A percentile compares a stretch with the other conserved stretches of the same genome.
Conservation (phyloP, 345 rosid species). For the Populus euphratica region DNA sequence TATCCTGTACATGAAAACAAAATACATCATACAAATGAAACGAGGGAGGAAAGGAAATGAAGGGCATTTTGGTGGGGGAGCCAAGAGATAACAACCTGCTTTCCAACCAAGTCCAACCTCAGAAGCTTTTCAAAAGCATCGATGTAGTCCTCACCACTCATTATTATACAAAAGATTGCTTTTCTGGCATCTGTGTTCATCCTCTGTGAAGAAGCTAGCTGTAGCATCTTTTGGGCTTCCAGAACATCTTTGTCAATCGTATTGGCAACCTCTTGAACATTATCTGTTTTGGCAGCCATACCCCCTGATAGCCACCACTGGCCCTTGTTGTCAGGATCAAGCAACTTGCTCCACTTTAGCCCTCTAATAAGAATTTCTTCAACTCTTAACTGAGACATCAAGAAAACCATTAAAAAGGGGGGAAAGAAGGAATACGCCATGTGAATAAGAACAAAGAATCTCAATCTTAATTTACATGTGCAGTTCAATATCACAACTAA, state of each 20-base stretch:
- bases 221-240: slow-evolving; percentile 85
- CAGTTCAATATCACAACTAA: too few species aligned
- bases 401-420: neutral
- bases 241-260: slow-evolving; percentile 76
- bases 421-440: neutral
- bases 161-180: slow-evolving; percentile 88
- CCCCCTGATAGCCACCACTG: slow-evolving; percentile 93
- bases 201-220: slow-evolving; percentile 88
- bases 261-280: slow-evolving; percentile 62
- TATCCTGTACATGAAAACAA: slow-evolving; percentile 46
- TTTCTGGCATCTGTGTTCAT: slow-evolving; percentile 90
- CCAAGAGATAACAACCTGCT: slow-evolving; percentile 44
- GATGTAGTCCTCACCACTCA: slow-evolving; percentile 88
- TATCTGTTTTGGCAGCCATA: slow-evolving; percentile 30
- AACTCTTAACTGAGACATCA: slow-evolving; percentile 50
- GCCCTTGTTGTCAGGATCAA: slow-evolving; percentile 83
- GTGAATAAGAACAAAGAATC: neutral
- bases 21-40: neutral
- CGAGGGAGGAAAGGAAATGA: neutral
- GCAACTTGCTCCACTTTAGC: slow-evolving; percentile 83
- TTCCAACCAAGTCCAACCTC: slow-evolving; percentile 75
- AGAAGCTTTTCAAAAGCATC: slow-evolving; percentile 91
- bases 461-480: neutral
- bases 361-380: slow-evolving; percentile 71
- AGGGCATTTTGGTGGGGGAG: neutral